These are phyloP conservation scores for Dichotomocladium elegans DNA, from an alignment of 371 early-diverging fungal species.

Conservation along the genomic window DNA sequence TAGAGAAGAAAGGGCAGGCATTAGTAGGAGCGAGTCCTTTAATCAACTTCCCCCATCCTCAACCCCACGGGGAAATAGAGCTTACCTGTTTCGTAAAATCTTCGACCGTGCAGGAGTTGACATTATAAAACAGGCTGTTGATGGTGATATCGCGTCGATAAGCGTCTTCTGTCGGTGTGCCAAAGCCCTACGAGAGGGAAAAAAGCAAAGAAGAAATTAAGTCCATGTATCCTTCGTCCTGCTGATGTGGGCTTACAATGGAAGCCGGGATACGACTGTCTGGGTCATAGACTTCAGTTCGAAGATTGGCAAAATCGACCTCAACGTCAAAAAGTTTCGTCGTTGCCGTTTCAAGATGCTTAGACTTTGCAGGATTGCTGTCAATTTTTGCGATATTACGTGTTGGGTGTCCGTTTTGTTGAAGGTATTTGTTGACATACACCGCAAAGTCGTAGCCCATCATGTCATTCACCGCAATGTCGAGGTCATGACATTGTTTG, in stretches of 20 bases:
- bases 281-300: slow-evolving; percentile 90
- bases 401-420: slow-evolving; percentile 43
- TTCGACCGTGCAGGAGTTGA: slow-evolving; percentile 86
- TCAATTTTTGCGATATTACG: slow-evolving; percentile 79
- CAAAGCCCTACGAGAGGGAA: slow-evolving; percentile 71
- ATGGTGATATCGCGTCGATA: slow-evolving; percentile 97
- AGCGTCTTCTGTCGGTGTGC: slow-evolving; percentile 97
- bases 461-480: slow-evolving; percentile 94
- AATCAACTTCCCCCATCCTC: background rate
- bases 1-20: background rate
- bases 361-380: slow-evolving; percentile 95
- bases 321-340: slow-evolving; percentile 74
- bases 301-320: slow-evolving; percentile 96
- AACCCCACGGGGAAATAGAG: background rate
- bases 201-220: background rate
- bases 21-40: background rate
- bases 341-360: slow-evolving; percentile 99
- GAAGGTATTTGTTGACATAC: slow-evolving; percentile 67
- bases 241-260: slow-evolving; percentile 39
- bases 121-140: slow-evolving; percentile 98
- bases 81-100: slow-evolving; percentile 80
- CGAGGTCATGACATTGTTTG: slow-evolving; percentile 88
- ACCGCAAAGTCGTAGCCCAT: slow-evolving; percentile 94
- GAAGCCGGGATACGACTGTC: slow-evolving; percentile 81
- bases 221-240: background rate